Conservation (phyloP, 148 eudicot species). For the Camellia granthamiana region DNA sequence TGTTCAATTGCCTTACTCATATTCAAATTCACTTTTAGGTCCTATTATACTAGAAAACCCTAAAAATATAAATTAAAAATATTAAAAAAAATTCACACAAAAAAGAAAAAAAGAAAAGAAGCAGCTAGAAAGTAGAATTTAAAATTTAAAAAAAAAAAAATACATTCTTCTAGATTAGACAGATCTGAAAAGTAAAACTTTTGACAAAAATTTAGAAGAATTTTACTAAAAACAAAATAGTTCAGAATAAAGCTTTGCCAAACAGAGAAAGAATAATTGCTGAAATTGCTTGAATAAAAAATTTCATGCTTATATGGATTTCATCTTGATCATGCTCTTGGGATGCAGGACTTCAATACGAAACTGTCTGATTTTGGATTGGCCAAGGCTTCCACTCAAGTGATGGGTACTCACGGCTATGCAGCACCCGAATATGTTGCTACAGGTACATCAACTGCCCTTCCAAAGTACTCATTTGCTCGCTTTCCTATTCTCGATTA, state of each 20-base stretch:
- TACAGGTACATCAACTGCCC: conserved; percentile 40
- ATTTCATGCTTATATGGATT: not conserved
- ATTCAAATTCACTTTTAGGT: not conserved
- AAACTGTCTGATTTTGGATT: conserved; percentile 76
- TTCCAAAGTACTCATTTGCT: conserved; percentile 1
- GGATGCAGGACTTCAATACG: conserved; percentile 56
- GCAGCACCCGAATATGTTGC: conserved; percentile 81
- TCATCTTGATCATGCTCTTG: not conserved
- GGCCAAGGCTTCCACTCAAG: conserved; percentile 80
- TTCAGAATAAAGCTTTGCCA: too few species aligned
- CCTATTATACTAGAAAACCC: too few species aligned
- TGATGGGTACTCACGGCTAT: conserved; percentile 79
- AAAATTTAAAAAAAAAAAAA: too few species aligned
- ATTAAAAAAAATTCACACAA: too few species aligned
- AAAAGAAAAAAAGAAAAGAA: too few species aligned
- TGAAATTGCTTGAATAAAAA: not conserved
- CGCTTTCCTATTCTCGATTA: not conserved
- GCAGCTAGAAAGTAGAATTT: too few species aligned
- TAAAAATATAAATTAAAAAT: too few species aligned
- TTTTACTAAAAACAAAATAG: too few species aligned
- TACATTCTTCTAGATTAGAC: too few species aligned
- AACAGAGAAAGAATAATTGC: not conserved
- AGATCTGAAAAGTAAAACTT: too few species aligned
- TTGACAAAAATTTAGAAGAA: too few species aligned
- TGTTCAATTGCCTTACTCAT: not conserved